Evolutionary conservation across 805 yeast species (phyloP), one percentile per base, ranked within the genome.

Genomic region (Sugiyamaella americana): DNA sequence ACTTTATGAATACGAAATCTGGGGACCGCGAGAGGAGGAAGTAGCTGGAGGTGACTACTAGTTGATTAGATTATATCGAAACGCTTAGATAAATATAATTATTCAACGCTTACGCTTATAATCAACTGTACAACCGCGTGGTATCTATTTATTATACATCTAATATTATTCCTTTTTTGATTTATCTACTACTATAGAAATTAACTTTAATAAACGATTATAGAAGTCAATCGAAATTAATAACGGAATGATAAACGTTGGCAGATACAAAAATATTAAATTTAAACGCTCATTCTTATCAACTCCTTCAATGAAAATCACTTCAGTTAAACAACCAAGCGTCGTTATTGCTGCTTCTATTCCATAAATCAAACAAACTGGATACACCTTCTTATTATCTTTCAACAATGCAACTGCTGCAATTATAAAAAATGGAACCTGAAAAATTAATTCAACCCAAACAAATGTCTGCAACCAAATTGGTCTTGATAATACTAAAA

Each of bases 341-440:
- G 96, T 87, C 3, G 96, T 87, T 43, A 84, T 68, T 3, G 82
- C 68, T 0, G 97, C 98, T 58, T 87, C 87, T 56, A 84, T 74
- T 2, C 91, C 96, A 63, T 93, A 91, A 4, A 81, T 57, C 11
- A 78, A 66, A 53, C 82, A 62, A 59, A 70, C 71, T 20, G 67
- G 63, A 47, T 71, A 72, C 16, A 69, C 29, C 10, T 37, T 32
- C 26, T 40, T 39, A 2, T 52, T 63, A 64, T 71, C 66, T 26
- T 56, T 54, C 43, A 50, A 47, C 26, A 74, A 53, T 32, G 60
- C 58, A 38, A 52, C 55, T 0, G 72, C 70, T 10, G 74, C 78
- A 11, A 66, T 52, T 62, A 91, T 86, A 63, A 93, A 93, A 23
- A 85, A 69, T 1, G 98, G 98, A 43, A 85, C 61, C 66, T 91